These are phyloP conservation scores for Agroathelia rolfsii DNA, from an alignment of 1,284 basidiomycete genomes.

Conservation along the genomic window DNA sequence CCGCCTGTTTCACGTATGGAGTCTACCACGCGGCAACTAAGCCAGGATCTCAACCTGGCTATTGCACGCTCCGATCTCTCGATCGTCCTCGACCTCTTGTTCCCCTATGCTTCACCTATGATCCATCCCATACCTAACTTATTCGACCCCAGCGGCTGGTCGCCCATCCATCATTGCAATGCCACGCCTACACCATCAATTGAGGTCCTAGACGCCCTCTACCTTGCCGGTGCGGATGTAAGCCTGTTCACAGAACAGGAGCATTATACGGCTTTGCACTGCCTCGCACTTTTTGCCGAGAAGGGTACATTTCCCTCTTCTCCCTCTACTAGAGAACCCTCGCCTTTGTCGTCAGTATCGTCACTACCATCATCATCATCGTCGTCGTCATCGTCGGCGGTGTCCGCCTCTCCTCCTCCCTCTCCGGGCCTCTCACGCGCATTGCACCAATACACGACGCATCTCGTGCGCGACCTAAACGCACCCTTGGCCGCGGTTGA, in stretches of 20 bases:
- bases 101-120: constrained; percentile 19
- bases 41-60: no score
- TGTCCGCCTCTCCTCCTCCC: constrained; percentile 25
- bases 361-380: no score
- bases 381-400: no score
- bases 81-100: constrained; percentile 11
- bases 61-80: no score
- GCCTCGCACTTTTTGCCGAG: constrained; percentile 56
- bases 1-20: no score
- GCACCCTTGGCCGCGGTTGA: constrained; percentile 63
- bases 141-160: constrained; percentile 58
- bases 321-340: no score
- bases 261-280: constrained; percentile 59
- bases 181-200: constrained; percentile 44
- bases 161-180: constrained; percentile 59
- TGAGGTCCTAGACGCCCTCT: constrained; percentile 54
- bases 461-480: constrained; percentile 56
- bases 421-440: constrained; percentile 27
- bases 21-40: no score
- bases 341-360: no score
- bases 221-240: constrained; percentile 63
- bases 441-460: constrained; percentile 48
- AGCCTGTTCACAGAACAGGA: constrained; percentile 56
- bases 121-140: no score
- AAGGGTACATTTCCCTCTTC: no score